Conservation (phyloP, 805 yeast species). For the Myxozyma vanderwaltii region DNA sequence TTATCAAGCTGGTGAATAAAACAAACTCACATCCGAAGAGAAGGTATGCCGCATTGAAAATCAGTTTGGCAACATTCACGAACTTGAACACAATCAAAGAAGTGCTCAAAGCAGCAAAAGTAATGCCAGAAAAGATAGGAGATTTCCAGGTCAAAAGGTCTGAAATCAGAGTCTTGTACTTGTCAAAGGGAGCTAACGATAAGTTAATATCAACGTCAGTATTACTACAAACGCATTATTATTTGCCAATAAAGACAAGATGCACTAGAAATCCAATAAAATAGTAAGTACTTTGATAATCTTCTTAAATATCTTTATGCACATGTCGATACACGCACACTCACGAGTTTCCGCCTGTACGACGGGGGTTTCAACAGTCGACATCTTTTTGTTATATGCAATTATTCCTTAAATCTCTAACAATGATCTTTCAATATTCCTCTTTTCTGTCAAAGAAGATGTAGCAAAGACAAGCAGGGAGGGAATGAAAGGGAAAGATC, state of each 20-base stretch:
- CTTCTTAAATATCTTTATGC: too few relatives aligned
- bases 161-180: slow-evolving; percentile 17
- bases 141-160: slow-evolving; percentile 30
- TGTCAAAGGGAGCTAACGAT: slow-evolving; percentile 13
- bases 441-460: too few relatives aligned
- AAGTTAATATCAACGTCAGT: neutral
- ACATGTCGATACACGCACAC: neutral
- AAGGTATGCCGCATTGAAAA: slow-evolving; percentile 20
- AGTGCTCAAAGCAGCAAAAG: slow-evolving; percentile 7
- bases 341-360: slow-evolving; percentile 3
- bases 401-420: too few relatives aligned
- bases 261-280: too few relatives aligned
- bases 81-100: slow-evolving; percentile 13
- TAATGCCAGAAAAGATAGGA: slow-evolving; percentile 12
- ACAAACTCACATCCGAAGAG: slow-evolving; percentile 23
- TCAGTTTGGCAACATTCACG: slow-evolving; percentile 15
- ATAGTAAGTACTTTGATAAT: too few relatives aligned
- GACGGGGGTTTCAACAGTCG: slow-evolving; percentile 4
- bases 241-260: neutral
- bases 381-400: slow-evolving; percentile 4
- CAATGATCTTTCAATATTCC: too few relatives aligned
- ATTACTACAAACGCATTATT: neutral
- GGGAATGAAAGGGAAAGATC: too few relatives aligned
- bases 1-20: neutral
- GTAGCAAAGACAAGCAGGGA: too few relatives aligned